phyloP scores from a whole-genome alignment of 169 alveolate genomes.

The Babesia ovata region DNA sequence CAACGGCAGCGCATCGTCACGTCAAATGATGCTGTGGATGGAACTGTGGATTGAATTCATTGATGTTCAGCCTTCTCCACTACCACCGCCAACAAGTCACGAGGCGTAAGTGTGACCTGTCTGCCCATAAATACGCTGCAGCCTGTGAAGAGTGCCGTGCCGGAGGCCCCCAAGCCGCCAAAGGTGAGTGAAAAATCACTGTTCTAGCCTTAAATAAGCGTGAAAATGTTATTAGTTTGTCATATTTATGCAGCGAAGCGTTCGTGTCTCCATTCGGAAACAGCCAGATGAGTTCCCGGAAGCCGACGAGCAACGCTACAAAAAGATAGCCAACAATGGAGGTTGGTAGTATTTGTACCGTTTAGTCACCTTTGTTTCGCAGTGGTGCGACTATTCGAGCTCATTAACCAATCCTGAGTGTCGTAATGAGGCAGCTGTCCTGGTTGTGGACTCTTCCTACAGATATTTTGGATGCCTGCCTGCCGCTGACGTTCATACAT shows the following conservation, averaged over 20 bases:
- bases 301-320: conserved; percentile 16
- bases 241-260: not conserved
- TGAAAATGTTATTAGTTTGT: not conserved
- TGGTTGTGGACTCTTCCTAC: too few relatives aligned
- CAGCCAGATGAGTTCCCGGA: conserved; percentile 28
- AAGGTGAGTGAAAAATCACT: not conserved
- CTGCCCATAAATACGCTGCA: not conserved
- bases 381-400: conserved; percentile 27
- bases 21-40: not conserved
- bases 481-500: too few relatives aligned
- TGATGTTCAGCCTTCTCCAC: conserved; percentile 21
- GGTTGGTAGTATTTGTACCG: not conserved
- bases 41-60: not conserved
- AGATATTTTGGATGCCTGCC: too few relatives aligned
- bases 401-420: conserved; percentile 21
- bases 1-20: not conserved
- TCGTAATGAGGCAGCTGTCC: too few relatives aligned
- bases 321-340: conserved; percentile 35
- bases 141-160: not conserved
- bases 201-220: not conserved
- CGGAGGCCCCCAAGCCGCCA: not conserved
- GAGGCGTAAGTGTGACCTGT: conserved; percentile 8
- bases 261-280: conserved; percentile 21
- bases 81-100: conserved; percentile 3
- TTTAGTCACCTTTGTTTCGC: not conserved